Base-by-base conservation (phyloP, 2,329 filamentous ascomycete species). In the Penicillium vulpinum region DNA sequence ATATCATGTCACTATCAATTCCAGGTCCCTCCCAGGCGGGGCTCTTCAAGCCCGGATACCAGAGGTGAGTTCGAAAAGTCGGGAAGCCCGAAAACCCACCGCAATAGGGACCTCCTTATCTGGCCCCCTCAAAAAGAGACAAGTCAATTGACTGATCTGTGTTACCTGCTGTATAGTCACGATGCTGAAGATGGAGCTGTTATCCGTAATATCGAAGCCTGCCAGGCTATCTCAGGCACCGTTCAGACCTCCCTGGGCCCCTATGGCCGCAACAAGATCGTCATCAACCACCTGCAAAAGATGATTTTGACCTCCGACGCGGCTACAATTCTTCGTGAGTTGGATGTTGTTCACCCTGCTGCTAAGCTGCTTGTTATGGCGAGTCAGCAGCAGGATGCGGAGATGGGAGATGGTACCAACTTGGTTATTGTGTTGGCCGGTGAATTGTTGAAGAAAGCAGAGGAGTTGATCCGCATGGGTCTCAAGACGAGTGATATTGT, bases 261-360 rank as follows among this genome's bases (percentile, higher is more conserved):
- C 59, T 97, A 96, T 78, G 94, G 94, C 72, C 90, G 94, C 78
- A 99, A 99, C 84, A 99, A 99, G 83, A 92, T 99, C 73, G 91
- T 99, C 80, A 97, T 99, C 83, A 99, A 99, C 83, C 95, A 99
- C 80, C 84, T 99, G 62, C 91, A 96, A 78, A 99, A 99, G 84
- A 97, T 99, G 94, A 96, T 97, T 69, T 83, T 99, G 64, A 99
- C 95, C 67, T 97, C 92, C 59, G 94, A 99, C 74, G 94, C 94
- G 64, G 94, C 94, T 65, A 97, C 94, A 41, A 99, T 99, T 74
- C 85, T 99, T 68, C 89, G 92, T 72, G 95, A 99, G 81, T 87
- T 99, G 76, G 94, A 99, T 72, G 94, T 99, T 62, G 92, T 99
- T 55, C 94, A 99, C 81, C 94, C 95, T 61, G 94, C 94, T 56